Conservation (phyloP, 805 yeast genomes). For the Saturnispora kantuleensis region DNA sequence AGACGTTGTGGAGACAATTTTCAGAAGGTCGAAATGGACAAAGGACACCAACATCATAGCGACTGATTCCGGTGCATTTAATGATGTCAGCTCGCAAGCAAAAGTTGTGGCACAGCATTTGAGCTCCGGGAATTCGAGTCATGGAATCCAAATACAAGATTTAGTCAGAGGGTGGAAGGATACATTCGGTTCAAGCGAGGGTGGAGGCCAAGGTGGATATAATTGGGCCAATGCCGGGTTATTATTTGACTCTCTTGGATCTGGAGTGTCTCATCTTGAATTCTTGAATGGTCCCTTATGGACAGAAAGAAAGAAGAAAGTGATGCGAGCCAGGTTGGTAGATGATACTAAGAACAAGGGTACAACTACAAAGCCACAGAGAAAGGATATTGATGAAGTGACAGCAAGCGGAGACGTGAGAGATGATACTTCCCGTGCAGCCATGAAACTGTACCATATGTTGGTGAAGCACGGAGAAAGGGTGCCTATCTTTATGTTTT, state of each 20-base stretch:
- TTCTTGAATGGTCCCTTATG: slow-evolving; percentile 66
- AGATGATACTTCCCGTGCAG: slow-evolving; percentile 54
- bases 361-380: background rate
- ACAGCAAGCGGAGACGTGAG: slow-evolving; percentile 7
- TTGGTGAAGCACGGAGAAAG: slow-evolving; percentile 23
- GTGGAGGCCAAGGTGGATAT: slow-evolving; percentile 22
- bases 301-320: slow-evolving; percentile 42
- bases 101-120: slow-evolving; percentile 54
- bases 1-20: slow-evolving; percentile 36
- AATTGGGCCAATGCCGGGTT: slow-evolving; percentile 57
- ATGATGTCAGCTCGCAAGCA: slow-evolving; percentile 51
- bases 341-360: slow-evolving; percentile 32
- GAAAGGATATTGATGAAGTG: too few relatives aligned
- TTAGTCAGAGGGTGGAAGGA: slow-evolving; percentile 33
- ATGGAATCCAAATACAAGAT: slow-evolving; percentile 39
- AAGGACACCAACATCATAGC: slow-evolving; percentile 37
- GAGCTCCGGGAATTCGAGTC: slow-evolving; percentile 46
- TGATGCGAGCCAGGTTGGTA: slow-evolving; percentile 26
- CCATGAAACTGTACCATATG: slow-evolving; percentile 38
- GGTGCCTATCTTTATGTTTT: slow-evolving; percentile 51
- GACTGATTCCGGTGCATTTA: slow-evolving; percentile 55
- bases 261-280: slow-evolving; percentile 40
- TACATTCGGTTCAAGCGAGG: slow-evolving; percentile 22
- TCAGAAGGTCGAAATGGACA: slow-evolving; percentile 31
- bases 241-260: slow-evolving; percentile 36